Evolutionary conservation across 2,329 filamentous ascomycete genomes (phyloP).

Genomic region (Parascedosporium putredinis): DNA sequence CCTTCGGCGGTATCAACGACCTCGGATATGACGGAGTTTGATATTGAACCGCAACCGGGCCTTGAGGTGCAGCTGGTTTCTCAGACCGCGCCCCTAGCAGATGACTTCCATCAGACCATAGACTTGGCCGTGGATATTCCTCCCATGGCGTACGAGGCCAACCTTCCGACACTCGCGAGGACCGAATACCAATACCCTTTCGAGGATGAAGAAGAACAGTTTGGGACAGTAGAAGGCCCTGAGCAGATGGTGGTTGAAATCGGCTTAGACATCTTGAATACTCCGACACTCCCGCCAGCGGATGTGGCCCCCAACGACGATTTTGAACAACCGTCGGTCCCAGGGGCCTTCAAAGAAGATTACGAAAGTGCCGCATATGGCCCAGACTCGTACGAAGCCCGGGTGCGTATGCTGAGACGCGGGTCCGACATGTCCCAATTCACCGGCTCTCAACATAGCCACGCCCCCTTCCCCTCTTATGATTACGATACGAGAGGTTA

Average conservation of each 20-base stretch:
- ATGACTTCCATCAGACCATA: not conserved
- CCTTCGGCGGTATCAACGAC: slow-evolving; percentile 47
- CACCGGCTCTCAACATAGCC: slow-evolving; percentile 4
- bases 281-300: not conserved
- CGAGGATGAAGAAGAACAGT: slow-evolving; percentile 26
- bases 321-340: slow-evolving; percentile 10
- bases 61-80: slow-evolving; percentile 11
- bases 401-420: slow-evolving; percentile 38
- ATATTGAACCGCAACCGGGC: slow-evolving; percentile 59
- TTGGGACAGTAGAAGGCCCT: not conserved
- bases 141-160: not conserved
- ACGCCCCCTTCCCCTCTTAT: slow-evolving; percentile 9
- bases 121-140: not conserved
- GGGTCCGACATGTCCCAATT: slow-evolving; percentile 22
- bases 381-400: slow-evolving; percentile 31
- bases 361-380: slow-evolving; percentile 30
- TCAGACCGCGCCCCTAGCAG: not conserved
- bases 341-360: slow-evolving; percentile 23
- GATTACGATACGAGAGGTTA: slow-evolving; percentile 27
- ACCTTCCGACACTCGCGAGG: slow-evolving; percentile 18
- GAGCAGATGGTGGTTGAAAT: slow-evolving; percentile 8
- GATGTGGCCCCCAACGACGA: not conserved
- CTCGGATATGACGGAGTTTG: slow-evolving; percentile 60
- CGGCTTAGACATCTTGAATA: slow-evolving; percentile 15
- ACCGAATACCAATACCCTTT: slow-evolving; percentile 41